Conservation (phyloP, 495 filamentous ascomycete genomes). For the Penicillium maclennaniae region DNA sequence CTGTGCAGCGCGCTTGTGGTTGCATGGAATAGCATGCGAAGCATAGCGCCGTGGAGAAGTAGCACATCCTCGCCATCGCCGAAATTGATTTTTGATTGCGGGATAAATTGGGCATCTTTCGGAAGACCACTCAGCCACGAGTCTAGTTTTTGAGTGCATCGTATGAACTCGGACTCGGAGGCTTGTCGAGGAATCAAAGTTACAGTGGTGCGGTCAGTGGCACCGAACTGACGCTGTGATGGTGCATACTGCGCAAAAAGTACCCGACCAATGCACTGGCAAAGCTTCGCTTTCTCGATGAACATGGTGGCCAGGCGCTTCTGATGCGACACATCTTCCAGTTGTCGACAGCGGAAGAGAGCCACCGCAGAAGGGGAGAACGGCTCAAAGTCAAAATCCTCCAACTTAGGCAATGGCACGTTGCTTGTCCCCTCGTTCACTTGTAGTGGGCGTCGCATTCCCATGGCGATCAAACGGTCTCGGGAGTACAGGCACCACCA, state of each 20-base stretch:
- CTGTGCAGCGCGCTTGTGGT: conserved; percentile 81
- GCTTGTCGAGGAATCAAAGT: conserved; percentile 79
- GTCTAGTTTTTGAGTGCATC: conserved; percentile 66
- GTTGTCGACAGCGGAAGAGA: conserved; percentile 37
- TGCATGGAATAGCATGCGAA: conserved; percentile 84
- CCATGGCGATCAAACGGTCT: conserved; percentile 82
- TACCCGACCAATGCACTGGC: conserved; percentile 75
- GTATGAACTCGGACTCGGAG: conserved; percentile 59
- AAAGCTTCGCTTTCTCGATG: conserved; percentile 82
- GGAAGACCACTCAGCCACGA: conserved; percentile 68
- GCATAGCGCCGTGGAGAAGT: conserved; percentile 67
- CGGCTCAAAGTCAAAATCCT: conserved; percentile 72
- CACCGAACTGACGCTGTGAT: conserved; percentile 58
- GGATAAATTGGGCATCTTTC: conserved; percentile 45
- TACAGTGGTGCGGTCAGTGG: conserved; percentile 70
- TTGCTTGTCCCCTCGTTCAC: conserved; percentile 85
- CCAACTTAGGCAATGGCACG: conserved; percentile 72
- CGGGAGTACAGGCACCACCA: conserved; percentile 92
- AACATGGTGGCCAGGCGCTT: conserved; percentile 75
- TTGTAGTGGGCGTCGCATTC: conserved; percentile 76
- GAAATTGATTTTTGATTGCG: conserved; percentile 30
- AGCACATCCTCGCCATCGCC: conserved; percentile 51
- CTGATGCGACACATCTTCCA: conserved; percentile 50
- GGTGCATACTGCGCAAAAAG: conserved; percentile 75
- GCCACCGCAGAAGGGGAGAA: conserved; percentile 47